A percentile compares a stretch with the other conserved stretches of the same genome.
phyloP scores from a whole-genome alignment of 129 eudicot species.

The carrot (Daucus carota) region DNA sequence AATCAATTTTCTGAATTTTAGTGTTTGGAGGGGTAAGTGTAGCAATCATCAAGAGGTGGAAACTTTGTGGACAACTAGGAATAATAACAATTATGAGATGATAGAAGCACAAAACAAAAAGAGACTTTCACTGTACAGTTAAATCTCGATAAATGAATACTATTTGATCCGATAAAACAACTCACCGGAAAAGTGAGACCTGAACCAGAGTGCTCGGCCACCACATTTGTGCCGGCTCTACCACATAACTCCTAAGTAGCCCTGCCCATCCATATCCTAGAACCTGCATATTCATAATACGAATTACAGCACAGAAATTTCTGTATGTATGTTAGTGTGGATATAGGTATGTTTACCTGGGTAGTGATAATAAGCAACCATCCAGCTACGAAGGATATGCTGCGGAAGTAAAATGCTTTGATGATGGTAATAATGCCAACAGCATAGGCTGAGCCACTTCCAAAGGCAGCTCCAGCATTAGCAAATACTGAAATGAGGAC shows the following conservation, averaged over 20 bases:
- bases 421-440: slow-evolving; percentile 70
- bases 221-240: slow-evolving; percentile 97
- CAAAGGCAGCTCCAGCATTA: slow-evolving; percentile 92
- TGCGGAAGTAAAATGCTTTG: slow-evolving; percentile 70
- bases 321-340: not conserved
- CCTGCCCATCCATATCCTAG: slow-evolving; percentile 96
- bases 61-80: not conserved
- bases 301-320: not conserved
- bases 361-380: slow-evolving; percentile 88
- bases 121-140: not conserved
- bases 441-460: slow-evolving; percentile 75
- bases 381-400: slow-evolving; percentile 70
- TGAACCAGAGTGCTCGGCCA: slow-evolving; percentile 94
- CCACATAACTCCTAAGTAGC: slow-evolving; percentile 68
- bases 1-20: not conserved
- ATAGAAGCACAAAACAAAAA: too few relatives aligned
- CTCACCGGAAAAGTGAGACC: slow-evolving; percentile 85
- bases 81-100: not conserved
- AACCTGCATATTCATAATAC: slow-evolving; percentile 32
- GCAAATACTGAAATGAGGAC: slow-evolving; percentile 82
- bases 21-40: not conserved
- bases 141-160: too few relatives aligned
- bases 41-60: not conserved
- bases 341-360: slow-evolving; percentile 35
- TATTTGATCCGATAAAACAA: too few relatives aligned